Conservation (phyloP, 768 basidiomycete genomes). For the Lentinula detonsa region DNA sequence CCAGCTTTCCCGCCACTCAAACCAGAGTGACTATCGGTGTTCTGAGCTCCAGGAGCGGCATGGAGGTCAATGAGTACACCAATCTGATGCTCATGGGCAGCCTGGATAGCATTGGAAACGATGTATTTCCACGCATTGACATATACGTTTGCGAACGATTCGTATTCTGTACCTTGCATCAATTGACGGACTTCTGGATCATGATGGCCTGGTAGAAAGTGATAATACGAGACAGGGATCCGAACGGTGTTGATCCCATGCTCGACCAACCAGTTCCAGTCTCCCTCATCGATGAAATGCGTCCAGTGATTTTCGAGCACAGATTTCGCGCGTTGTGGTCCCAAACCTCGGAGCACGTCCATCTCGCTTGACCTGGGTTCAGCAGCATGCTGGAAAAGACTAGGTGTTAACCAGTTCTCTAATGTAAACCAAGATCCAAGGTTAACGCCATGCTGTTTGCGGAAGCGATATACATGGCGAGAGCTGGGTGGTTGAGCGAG, state of each 20-base stretch:
- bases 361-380: conserved; percentile 60
- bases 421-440: conserved; percentile 82
- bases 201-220: conserved; percentile 15
- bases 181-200: background rate
- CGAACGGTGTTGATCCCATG: conserved; percentile 59
- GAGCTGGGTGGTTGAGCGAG: conserved; percentile 4
- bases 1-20: conserved; percentile 48
- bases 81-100: conserved; percentile 50
- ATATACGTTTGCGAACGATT: conserved; percentile 41
- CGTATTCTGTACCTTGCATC: conserved; percentile 61
- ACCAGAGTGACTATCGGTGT: conserved; percentile 60
- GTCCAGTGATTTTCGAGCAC: conserved; percentile 70
- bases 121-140: conserved; percentile 66
- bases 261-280: conserved; percentile 56
- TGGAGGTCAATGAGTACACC: conserved; percentile 80
- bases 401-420: conserved; percentile 67
- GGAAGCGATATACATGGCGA: conserved; percentile 37
- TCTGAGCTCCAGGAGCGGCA: conserved; percentile 73
- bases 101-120: conserved; percentile 44
- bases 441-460: conserved; percentile 79
- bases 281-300: conserved; percentile 57
- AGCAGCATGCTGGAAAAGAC: conserved; percentile 48
- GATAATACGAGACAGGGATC: conserved; percentile 43
- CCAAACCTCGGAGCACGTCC: conserved; percentile 54
- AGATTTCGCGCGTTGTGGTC: conserved; percentile 20